Percentiles rank a stretch among this genome's conserved stretches.
phyloP scores from a whole-genome alignment of 2,329 filamentous ascomycete species.

The Fusarium penzigii region DNA sequence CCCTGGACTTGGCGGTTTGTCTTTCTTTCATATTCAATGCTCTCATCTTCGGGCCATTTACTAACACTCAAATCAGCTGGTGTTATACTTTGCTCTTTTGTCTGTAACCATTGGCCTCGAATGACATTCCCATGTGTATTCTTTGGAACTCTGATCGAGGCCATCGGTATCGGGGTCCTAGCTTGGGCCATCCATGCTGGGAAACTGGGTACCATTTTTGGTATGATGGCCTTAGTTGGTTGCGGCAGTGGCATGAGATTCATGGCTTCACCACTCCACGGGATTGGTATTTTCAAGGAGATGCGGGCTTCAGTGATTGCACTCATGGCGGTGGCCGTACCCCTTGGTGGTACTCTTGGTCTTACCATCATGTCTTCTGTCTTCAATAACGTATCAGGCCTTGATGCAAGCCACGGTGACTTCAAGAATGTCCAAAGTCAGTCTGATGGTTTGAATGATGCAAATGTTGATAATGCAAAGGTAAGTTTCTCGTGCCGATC shows the following conservation, averaged over 20 bases:
- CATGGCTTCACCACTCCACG: constrained; percentile 65
- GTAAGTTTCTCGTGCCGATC: constrained; percentile 6
- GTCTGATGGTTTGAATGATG: constrained; percentile 6
- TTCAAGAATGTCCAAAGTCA: constrained; percentile 26
- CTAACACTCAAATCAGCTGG: constrained; percentile 41
- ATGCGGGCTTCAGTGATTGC: constrained; percentile 60
- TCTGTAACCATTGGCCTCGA: constrained; percentile 62
- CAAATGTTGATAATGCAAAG: constrained; percentile 31
- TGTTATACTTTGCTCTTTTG: constrained; percentile 56
- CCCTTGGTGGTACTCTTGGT: constrained; percentile 65
- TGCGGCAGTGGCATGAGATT: constrained; percentile 64
- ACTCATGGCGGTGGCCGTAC: constrained; percentile 58
- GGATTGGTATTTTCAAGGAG: constrained; percentile 60
- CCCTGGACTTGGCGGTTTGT: constrained; percentile 58
- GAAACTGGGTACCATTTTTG: constrained; percentile 54
- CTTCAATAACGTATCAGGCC: constrained; percentile 59
- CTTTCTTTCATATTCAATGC: not conserved
- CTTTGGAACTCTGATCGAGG: constrained; percentile 56
- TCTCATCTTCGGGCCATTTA: not conserved
- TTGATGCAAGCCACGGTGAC: constrained; percentile 24
- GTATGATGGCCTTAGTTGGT: constrained; percentile 66
- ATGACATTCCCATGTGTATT: constrained; percentile 63
- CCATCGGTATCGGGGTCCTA: constrained; percentile 58
- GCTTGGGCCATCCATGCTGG: constrained; percentile 56
- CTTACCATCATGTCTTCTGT: constrained; percentile 69